These are phyloP conservation scores for Melastoma malabathricum DNA, from an alignment of 345 rosid genomes.

Conservation along the genomic window DNA sequence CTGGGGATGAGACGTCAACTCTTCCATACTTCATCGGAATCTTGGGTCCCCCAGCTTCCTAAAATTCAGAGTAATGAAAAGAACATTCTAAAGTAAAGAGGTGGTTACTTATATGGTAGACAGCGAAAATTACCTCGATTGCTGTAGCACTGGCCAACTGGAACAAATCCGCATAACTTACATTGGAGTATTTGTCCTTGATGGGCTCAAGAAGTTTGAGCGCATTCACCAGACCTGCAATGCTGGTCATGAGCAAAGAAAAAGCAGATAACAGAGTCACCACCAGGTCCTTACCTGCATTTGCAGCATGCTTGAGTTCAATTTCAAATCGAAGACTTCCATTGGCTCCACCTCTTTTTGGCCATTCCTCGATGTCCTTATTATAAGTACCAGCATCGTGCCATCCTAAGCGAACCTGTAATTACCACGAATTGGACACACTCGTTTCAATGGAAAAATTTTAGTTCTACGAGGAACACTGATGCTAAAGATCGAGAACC, in stretches of 20 bases:
- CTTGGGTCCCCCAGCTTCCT: conserved; percentile 96
- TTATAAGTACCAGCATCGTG: conserved; percentile 94
- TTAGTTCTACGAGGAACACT: neutral
- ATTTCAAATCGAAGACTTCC: conserved; percentile 84
- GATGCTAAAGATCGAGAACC: neutral
- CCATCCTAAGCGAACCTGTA: conserved; percentile 88
- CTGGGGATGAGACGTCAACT: conserved; percentile 62
- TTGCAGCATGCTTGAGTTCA: conserved; percentile 91
- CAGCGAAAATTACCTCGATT: conserved; percentile 46
- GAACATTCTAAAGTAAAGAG: neutral
- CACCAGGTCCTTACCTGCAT: conserved; percentile 52
- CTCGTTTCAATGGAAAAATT: neutral
- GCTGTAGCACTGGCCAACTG: conserved; percentile 96
- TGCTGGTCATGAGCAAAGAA: conserved; percentile 9
- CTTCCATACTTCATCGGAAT: conserved; percentile 92
- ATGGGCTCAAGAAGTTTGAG: conserved; percentile 63
- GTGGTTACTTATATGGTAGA: neutral
- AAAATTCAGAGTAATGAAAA: conserved; percentile 8
- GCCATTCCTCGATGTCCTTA: conserved; percentile 88
- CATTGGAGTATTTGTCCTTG: conserved; percentile 69
- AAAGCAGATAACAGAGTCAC: neutral
- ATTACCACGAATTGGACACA: neutral
- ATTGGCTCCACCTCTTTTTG: conserved; percentile 82
- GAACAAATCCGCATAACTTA: conserved; percentile 84
- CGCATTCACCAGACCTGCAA: conserved; percentile 74